These are phyloP conservation scores for Acanthamoeba lenticulata DNA, from an alignment of 208 protist genomes.

Conservation along the genomic window DNA sequence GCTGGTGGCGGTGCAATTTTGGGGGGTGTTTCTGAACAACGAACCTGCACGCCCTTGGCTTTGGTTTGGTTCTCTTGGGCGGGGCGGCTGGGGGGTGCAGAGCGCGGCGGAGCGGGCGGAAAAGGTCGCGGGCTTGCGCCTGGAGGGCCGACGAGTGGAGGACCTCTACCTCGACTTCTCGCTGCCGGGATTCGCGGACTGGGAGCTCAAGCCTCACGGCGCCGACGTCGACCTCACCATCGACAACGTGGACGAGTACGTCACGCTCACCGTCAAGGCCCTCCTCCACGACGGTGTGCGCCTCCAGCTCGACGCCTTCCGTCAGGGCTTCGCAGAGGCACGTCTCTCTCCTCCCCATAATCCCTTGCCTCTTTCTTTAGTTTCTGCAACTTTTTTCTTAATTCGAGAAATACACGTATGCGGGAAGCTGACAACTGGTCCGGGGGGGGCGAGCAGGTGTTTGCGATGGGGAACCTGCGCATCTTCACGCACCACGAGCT, in stretches of 20 bases:
- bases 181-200: conserved; percentile 73
- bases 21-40: no score
- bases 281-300: conserved; percentile 71
- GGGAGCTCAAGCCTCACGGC: conserved; percentile 72
- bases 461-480: conserved; percentile 70
- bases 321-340: conserved; percentile 74
- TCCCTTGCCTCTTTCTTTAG: no score
- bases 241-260: conserved; percentile 78
- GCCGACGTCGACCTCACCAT: conserved; percentile 72
- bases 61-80: no score
- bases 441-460: conserved; percentile 6
- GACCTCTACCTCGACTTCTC: conserved; percentile 82
- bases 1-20: background rate
- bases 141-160: conserved; percentile 21
- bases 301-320: conserved; percentile 77
- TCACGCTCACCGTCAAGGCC: conserved; percentile 68
- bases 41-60: no score
- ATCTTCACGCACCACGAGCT: conserved; percentile 75
- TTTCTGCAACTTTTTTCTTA: no score
- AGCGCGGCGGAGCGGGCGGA: background rate
- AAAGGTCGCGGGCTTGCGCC: background rate
- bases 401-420: no score
- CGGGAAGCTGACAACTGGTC: no score
- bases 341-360: background rate
- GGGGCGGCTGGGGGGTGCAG: background rate